Evolutionary conservation across 2,329 filamentous ascomycete genomes (phyloP), one percentile per base, ranked within the genome.

Genomic region (Berkeleyomyces basicola): DNA sequence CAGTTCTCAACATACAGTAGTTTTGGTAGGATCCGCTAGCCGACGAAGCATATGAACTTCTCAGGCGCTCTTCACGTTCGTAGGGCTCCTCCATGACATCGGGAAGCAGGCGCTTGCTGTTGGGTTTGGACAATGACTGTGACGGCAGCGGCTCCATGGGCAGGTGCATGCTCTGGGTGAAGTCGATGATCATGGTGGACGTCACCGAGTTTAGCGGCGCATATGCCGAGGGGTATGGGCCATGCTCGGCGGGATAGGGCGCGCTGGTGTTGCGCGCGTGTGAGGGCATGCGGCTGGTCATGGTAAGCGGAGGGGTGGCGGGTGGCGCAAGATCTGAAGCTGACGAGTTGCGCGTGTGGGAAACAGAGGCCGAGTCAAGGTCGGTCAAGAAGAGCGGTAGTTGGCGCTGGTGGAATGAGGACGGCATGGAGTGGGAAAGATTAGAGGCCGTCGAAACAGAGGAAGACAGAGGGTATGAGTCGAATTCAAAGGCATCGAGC

Each of bases 51-150:
- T 51, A 64, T n/a, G 62, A 64, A 58, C 60, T 59, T 16, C 62
- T 74, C 59, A 78, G 76, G 61, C 79, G 78, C 37, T 84, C 81
- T 31, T 87, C 87, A 61, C 80, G 81, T 71, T 91, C 87, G 49
- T 84, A 74, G 1, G 87, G 84, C 69, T 95, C 90, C 72, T 96
- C 91, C 69, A 90, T 82, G 23, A 96, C 87, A 69, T 93, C 88
- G 14, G 89, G 87, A 66, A 96, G 77, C 61, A 79, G 80, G 65
- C 82, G 79, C 73, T 88, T 88, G 68, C 61, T 63, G 3, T 58
- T 44, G 31, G 63, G 75, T 67, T 83, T 82, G 66, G 68, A 67
- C 61, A 69, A 66, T 75, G 74, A 61, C 10, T 47, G 57, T 33
- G 59, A 39, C 39, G 44, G 57, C 40, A 53, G 60, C 37, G 46